Conservation (phyloP, 1,284 basidiomycete genomes). For the Pseudozyma pruni region DNA sequence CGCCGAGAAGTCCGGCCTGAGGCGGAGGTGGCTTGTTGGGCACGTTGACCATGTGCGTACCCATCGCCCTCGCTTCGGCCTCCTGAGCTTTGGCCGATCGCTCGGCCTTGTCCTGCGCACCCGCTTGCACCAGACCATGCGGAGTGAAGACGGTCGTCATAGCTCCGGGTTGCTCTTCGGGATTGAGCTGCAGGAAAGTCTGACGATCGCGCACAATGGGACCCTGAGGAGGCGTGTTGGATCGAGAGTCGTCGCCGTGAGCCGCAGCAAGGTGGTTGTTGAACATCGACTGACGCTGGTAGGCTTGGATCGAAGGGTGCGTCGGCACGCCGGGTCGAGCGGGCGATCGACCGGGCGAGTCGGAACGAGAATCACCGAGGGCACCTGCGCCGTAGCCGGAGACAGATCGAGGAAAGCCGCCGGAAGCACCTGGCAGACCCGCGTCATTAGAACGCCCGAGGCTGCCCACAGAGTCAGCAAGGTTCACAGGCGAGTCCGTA, state of each 20-base stretch:
- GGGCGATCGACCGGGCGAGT: conserved; percentile 35
- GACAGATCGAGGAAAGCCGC: conserved; percentile 21
- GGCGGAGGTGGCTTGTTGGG: conserved; percentile 93
- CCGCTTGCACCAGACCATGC: conserved; percentile 91
- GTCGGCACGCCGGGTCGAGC: conserved; percentile 18
- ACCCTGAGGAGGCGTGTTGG: conserved; percentile 47
- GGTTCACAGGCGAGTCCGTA: conserved; percentile 31
- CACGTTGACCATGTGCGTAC: conserved; percentile 90
- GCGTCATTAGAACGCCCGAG: conserved; percentile 22
- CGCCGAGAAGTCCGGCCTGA: conserved; percentile 92
- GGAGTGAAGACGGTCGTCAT: conserved; percentile 78
- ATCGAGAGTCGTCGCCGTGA: conserved; percentile 52
- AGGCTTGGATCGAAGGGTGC: conserved; percentile 40
- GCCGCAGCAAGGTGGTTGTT: conserved; percentile 51
- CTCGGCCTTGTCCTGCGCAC: conserved; percentile 93
- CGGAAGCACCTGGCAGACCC: conserved; percentile 9
- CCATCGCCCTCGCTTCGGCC: conserved; percentile 86
- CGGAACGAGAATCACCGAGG: conserved; percentile 21
- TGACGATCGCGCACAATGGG: conserved; percentile 41
- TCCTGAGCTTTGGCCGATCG: conserved; percentile 94
- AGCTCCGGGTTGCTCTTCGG: conserved; percentile 61
- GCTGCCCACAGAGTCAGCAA: conserved; percentile 37
- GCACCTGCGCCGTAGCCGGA: conserved; percentile 33
- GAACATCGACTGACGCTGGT: conserved; percentile 56
- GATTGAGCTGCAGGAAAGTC: conserved; percentile 62